Conservation (phyloP, 129 eudicot genomes). For the Flaveria brownii region DNA sequence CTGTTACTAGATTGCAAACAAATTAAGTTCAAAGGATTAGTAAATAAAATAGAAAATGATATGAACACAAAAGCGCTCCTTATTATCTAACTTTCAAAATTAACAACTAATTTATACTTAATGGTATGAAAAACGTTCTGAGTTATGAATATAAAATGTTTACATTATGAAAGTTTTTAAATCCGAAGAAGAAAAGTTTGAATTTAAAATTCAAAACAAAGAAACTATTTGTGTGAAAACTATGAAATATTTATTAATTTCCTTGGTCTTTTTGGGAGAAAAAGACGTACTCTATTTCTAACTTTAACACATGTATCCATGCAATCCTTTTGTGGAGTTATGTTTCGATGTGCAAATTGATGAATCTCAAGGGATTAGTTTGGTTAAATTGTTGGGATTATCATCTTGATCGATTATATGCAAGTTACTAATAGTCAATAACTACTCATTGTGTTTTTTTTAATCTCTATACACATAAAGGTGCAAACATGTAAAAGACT, state of each 20-base stretch:
- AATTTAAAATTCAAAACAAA: background rate
- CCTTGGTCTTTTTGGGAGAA: slow-evolving; percentile 43
- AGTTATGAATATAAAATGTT: background rate
- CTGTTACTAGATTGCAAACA: no score
- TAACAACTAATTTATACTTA: no score
- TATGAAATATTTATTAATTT: slow-evolving; percentile 21
- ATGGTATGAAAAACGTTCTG: no score
- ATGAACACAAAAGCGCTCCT: no score
- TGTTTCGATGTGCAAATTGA: slow-evolving; percentile 35
- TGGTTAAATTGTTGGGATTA: slow-evolving; percentile 35
- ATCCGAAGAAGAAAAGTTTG: background rate
- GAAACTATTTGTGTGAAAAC: slow-evolving; percentile 4
- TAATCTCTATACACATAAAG: no score
- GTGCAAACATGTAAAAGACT: no score
- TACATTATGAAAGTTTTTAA: background rate
- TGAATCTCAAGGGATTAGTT: slow-evolving; percentile 47
- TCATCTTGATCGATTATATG: slow-evolving; percentile 26
- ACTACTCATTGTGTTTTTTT: no score
- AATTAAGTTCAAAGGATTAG: no score
- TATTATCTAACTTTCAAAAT: no score
- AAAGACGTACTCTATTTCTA: slow-evolving; percentile 27
- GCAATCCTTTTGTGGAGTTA: slow-evolving; percentile 41
- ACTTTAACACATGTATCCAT: slow-evolving; percentile 33
- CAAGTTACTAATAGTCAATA: background rate
- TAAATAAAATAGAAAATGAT: no score